Percentiles rank a stretch among this genome's conserved stretches.
These are phyloP conservation scores for Saccharomycopsis hybrid DNA, from an alignment of 1,139 yeast species.

Conservation along the genomic window DNA sequence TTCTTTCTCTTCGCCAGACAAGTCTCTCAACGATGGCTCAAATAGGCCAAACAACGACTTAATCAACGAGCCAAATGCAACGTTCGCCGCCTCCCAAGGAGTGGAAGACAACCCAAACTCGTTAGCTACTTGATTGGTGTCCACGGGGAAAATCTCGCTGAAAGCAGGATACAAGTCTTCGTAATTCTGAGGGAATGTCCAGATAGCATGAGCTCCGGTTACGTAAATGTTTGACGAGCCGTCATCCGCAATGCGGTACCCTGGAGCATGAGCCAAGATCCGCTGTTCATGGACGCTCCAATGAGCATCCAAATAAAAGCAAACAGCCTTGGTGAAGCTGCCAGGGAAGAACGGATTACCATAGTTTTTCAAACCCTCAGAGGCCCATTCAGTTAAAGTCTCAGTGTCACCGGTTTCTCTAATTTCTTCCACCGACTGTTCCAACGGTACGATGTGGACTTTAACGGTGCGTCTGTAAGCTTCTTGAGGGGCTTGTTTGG, in stretches of 20 bases:
- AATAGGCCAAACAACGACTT: constrained; percentile 30
- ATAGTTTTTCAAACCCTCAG: constrained; percentile 56
- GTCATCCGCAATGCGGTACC: constrained; percentile 75
- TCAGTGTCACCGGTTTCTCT: constrained; percentile 70
- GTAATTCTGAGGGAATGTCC: constrained; percentile 78
- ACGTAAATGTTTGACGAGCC: constrained; percentile 87
- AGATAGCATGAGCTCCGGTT: constrained; percentile 88
- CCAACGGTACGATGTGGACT: constrained; percentile 65
- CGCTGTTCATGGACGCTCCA: background rate
- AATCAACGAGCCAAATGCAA: constrained; percentile 70
- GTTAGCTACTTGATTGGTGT: constrained; percentile 72
- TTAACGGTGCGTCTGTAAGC: constrained; percentile 58
- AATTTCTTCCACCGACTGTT: constrained; percentile 61
- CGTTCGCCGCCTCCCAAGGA: constrained; percentile 78
- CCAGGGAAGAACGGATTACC: background rate
- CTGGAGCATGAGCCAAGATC: constrained; percentile 29
- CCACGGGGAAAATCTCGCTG: constrained; percentile 60
- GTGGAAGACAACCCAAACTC: constrained; percentile 72
- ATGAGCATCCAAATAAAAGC: background rate
- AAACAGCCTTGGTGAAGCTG: background rate
- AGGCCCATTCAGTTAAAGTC: constrained; percentile 69
- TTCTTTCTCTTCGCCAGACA: background rate
- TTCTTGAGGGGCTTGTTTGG: constrained; percentile 32
- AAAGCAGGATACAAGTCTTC: constrained; percentile 66
- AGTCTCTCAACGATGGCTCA: constrained; percentile 70